phyloP scores from a whole-genome alignment of 2,329 filamentous ascomycete species.

The Ceratocystis alfenasii region DNA sequence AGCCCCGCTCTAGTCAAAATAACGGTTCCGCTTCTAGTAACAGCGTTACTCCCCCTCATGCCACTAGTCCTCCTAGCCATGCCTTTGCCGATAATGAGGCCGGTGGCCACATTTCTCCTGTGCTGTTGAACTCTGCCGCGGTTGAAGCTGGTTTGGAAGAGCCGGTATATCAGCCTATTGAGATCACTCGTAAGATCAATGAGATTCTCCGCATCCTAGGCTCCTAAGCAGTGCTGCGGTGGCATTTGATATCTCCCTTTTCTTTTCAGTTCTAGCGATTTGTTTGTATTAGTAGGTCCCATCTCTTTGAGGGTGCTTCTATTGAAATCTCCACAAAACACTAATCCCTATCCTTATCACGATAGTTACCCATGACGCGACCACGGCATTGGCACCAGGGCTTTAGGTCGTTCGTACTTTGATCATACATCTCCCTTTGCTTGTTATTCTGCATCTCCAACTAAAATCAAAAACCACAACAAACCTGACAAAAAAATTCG shows the following conservation, averaged over 20 bases:
- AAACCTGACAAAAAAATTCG: background rate
- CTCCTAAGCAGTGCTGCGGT: background rate
- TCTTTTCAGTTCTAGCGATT: background rate
- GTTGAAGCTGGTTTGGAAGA: background rate
- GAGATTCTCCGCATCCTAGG: conserved; percentile 7
- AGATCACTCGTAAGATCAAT: conserved; percentile 8
- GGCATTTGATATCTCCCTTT: background rate
- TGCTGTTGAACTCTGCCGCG: background rate
- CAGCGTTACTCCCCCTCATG: background rate
- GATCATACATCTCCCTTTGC: background rate
- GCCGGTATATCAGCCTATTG: conserved; percentile 3
- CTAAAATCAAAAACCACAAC: background rate
- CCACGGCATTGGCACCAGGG: background rate
- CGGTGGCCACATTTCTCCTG: background rate
- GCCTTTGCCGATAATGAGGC: background rate
- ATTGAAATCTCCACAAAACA: background rate
- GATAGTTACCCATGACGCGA: background rate
- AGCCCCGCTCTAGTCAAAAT: background rate
- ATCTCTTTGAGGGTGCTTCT: background rate
- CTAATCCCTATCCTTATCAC: background rate
- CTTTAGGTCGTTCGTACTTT: background rate
- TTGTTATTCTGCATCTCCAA: background rate
- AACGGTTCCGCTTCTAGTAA: background rate
- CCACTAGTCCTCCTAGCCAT: background rate
- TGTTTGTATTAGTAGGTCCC: background rate